These are phyloP conservation scores for Penicillium sp. DNA, from an alignment of 2,329 filamentous ascomycete species.

Conservation along the genomic window DNA sequence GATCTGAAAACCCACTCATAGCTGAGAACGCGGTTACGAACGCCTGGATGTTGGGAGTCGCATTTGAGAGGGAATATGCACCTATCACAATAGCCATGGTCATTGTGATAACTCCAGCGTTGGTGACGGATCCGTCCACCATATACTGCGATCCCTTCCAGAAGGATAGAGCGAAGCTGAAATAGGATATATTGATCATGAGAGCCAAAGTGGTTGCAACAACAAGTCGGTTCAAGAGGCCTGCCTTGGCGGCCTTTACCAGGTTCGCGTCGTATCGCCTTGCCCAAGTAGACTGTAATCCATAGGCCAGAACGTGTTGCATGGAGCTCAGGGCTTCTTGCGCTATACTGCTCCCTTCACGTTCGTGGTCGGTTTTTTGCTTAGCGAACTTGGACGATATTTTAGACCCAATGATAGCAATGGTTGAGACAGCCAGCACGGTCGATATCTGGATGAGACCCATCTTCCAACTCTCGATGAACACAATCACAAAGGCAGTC, in stretches of 20 bases:
- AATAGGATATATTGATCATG: not conserved
- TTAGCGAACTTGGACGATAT: too few species aligned
- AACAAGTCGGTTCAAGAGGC: not conserved
- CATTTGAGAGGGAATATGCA: not conserved
- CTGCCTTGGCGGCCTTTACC: not conserved
- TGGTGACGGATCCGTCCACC: not conserved
- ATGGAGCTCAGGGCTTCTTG: constrained; percentile 94
- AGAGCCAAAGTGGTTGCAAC: not conserved
- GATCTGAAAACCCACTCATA: not conserved
- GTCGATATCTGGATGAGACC: constrained; percentile 18
- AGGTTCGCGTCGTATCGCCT: constrained; percentile 78
- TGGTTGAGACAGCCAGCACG: too few species aligned
- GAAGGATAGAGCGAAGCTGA: not conserved
- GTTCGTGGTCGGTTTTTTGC: too few species aligned
- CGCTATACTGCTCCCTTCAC: constrained; percentile 70
- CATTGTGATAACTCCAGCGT: not conserved
- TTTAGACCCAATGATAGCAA: not conserved
- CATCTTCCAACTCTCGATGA: constrained; percentile 43
- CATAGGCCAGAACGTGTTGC: constrained; percentile 85
- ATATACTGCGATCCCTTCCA: not conserved
- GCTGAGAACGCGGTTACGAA: not conserved
- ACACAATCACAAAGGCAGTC: constrained; percentile 46
- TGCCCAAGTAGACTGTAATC: constrained; percentile 87
- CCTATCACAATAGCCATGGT: not conserved
- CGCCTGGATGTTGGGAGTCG: not conserved